These are phyloP conservation scores for Lathyrus tuberosus DNA, from an alignment of 306 rosid species.

Conservation along the genomic window DNA sequence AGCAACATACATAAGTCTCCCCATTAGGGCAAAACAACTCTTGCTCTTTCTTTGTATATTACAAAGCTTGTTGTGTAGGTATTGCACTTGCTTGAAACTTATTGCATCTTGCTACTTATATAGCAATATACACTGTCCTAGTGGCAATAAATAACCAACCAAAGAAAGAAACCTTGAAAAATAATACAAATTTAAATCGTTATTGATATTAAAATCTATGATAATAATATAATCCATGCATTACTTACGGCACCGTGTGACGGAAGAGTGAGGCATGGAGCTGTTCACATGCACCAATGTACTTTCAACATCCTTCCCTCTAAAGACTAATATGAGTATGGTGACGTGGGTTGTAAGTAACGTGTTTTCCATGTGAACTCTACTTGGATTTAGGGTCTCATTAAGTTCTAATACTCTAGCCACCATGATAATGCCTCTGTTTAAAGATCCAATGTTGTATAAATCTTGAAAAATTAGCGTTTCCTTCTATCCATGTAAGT, in stretches of 20 bases:
- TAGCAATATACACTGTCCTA: conserved; percentile 16
- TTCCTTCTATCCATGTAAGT: conserved; percentile 1
- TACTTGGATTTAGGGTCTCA: conserved; percentile 39
- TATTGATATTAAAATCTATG: neutral
- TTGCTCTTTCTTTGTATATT: conserved; percentile 14
- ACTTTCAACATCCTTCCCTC: conserved; percentile 43
- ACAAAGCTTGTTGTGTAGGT: conserved; percentile 12
- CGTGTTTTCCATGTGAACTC: conserved; percentile 53
- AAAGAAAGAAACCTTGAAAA: neutral
- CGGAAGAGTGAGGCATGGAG: conserved; percentile 45
- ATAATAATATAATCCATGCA: conserved; percentile 29
- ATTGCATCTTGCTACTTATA: conserved; percentile 31
- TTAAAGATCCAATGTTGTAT: conserved; percentile 45
- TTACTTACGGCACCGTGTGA: conserved; percentile 57
- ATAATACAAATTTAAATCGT: conserved; percentile 13
- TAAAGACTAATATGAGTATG: conserved; percentile 24
- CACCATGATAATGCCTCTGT: conserved; percentile 24
- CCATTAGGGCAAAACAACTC: conserved; percentile 40
- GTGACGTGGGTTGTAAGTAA: conserved; percentile 42
- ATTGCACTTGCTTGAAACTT: conserved; percentile 17
- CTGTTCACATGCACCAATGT: conserved; percentile 56
- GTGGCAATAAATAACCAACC: conserved; percentile 44
- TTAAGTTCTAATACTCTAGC: conserved; percentile 32
- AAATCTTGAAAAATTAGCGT: conserved; percentile 12
- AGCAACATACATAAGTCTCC: conserved; percentile 26